A percentile compares a stretch with the other conserved stretches of the same genome.
These are phyloP conservation scores for Cladophialophora psammophila DNA, from an alignment of 2,329 filamentous ascomycete species.

Conservation along the genomic window DNA sequence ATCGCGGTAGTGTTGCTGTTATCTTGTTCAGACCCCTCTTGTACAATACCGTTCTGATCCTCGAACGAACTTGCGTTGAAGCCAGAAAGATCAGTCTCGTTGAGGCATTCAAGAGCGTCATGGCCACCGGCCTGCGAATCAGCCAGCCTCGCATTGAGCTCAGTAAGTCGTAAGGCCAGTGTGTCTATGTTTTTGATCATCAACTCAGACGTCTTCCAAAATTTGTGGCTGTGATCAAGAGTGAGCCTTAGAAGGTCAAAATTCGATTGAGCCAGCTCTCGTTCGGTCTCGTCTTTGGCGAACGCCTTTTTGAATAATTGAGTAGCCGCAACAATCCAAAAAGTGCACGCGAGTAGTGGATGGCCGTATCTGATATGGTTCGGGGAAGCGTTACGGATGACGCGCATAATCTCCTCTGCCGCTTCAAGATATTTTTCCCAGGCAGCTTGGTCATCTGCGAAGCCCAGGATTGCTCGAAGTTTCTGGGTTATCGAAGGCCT, in stretches of 20 bases:
- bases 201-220: constrained; percentile 18
- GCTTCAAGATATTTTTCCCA: constrained; percentile 17
- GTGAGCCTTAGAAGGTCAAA: constrained; percentile 18
- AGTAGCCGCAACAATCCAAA: constrained; percentile 18
- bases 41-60: not conserved
- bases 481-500: constrained; percentile 1
- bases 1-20: not conserved
- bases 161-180: constrained; percentile 11
- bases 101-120: not conserved
- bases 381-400: constrained; percentile 11
- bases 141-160: constrained; percentile 12
- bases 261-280: constrained; percentile 14
- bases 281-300: constrained; percentile 2
- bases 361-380: constrained; percentile 19
- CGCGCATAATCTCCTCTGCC: constrained; percentile 14
- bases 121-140: not conserved
- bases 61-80: not conserved
- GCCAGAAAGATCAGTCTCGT: not conserved
- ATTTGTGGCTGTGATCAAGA: constrained; percentile 6
- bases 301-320: constrained; percentile 16
- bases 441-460: constrained; percentile 4
- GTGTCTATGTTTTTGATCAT: constrained; percentile 22
- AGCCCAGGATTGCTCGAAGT: constrained; percentile 13
- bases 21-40: not conserved
- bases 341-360: constrained; percentile 17